phyloP scores from a whole-genome alignment of 1,139 yeast species.

The Diutina scorzettiae region DNA sequence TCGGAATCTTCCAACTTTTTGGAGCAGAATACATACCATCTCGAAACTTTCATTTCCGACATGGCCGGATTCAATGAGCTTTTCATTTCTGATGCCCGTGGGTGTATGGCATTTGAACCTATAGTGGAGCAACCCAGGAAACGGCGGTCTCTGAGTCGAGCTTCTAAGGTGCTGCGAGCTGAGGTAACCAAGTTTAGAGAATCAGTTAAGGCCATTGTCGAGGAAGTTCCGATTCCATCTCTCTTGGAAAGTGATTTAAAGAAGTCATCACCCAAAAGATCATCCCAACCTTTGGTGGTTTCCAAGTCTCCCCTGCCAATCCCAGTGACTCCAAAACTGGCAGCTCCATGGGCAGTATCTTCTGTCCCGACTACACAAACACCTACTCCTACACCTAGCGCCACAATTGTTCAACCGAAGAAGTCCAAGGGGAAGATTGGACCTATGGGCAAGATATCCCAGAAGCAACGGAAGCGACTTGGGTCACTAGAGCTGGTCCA shows the following conservation, averaged over 20 bases:
- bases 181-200: constrained; percentile 3
- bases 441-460: constrained; percentile 31
- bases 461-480: constrained; percentile 37
- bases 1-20: constrained; percentile 12
- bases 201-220: too few relatives aligned
- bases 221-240: too few relatives aligned
- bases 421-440: constrained; percentile 16
- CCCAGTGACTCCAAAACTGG: too few relatives aligned
- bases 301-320: too few relatives aligned
- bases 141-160: background rate
- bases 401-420: too few relatives aligned
- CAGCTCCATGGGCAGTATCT: too few relatives aligned
- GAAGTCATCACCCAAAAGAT: too few relatives aligned
- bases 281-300: too few relatives aligned
- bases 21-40: constrained; percentile 2
- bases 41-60: constrained; percentile 19
- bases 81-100: constrained; percentile 37
- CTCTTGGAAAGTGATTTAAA: too few relatives aligned
- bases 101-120: constrained; percentile 33
- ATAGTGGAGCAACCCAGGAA: constrained; percentile 14
- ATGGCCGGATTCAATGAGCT: constrained; percentile 29
- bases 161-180: background rate
- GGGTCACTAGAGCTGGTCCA: too few relatives aligned
- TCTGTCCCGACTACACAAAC: too few relatives aligned
- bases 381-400: too few relatives aligned